phyloP scores from a whole-genome alignment of 352 stramenopile genomes.

The Globisporangium heterothallicum region DNA sequence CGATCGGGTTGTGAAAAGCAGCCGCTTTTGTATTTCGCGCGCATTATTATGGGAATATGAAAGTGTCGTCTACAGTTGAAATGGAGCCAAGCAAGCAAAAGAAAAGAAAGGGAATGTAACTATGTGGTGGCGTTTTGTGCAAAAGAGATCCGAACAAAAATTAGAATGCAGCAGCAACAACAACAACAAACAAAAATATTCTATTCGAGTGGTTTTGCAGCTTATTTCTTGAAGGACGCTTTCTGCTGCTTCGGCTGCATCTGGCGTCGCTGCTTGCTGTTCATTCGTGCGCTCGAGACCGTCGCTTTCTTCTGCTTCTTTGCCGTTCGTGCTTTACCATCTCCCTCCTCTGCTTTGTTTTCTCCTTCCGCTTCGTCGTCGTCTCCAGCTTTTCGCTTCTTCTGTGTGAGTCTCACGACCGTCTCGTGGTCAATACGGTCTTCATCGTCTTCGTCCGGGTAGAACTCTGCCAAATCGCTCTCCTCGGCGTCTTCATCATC shows the following conservation, averaged over 20 bases:
- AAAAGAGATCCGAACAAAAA: no score
- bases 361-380: background rate
- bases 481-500: conserved; percentile 17
- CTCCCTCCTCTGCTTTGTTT: no score
- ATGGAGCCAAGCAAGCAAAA: background rate
- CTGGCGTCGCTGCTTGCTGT: conserved; percentile 17
- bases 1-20: no score
- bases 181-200: no score
- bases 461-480: conserved; percentile 61
- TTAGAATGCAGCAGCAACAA: no score
- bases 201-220: no score
- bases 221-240: conserved; percentile 10
- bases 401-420: conserved; percentile 9
- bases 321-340: background rate
- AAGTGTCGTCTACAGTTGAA: background rate
- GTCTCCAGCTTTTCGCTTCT: conserved; percentile 12
- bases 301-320: background rate
- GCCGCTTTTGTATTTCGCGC: background rate
- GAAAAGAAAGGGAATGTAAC: background rate
- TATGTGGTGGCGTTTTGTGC: no score
- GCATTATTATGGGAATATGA: background rate
- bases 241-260: conserved; percentile 9
- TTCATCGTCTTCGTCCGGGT: conserved; percentile 46
- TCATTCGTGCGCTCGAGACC: conserved; percentile 11
- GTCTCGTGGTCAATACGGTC: conserved; percentile 19